Evolutionary conservation across 208 protist genomes (phyloP).

Genomic region (Polymyxa betae): DNA sequence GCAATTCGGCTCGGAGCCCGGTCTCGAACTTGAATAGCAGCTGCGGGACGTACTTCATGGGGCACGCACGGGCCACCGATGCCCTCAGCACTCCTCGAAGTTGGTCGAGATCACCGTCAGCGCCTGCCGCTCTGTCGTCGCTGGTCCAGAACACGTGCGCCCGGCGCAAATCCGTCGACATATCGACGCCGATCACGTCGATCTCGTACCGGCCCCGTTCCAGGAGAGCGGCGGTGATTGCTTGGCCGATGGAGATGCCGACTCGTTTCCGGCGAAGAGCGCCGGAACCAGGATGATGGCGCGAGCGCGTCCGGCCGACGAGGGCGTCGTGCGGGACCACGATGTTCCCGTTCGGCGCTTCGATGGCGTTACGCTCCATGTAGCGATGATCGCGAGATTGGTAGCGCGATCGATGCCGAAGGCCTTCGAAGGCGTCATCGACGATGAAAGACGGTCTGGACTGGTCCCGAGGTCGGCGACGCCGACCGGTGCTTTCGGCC

Average conservation of each 20-base stretch:
- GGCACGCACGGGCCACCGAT: neutral
- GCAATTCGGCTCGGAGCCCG: neutral
- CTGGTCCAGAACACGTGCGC: neutral
- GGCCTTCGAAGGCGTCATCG: neutral
- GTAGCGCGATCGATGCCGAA: neutral
- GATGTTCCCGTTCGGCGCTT: neutral
- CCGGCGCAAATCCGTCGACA: neutral
- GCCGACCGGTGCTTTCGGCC: too few relatives aligned
- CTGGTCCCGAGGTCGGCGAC: too few relatives aligned
- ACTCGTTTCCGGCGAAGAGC: neutral
- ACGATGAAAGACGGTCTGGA: too few relatives aligned
- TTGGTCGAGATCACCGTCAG: neutral
- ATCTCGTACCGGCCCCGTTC: neutral
- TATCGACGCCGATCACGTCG: neutral
- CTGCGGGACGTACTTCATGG: neutral
- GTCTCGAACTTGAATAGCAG: neutral
- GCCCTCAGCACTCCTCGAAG: neutral
- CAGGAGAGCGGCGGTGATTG: neutral
- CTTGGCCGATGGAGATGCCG: neutral
- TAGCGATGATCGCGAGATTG: neutral
- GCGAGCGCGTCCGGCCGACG: neutral
- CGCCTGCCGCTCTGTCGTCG: neutral
- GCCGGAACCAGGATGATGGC: too few relatives aligned
- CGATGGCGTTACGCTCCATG: constrained; percentile 2
- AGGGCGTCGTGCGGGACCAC: neutral